A percentile compares a stretch with the other conserved stretches of the same genome.
These are phyloP conservation scores for Wickerhamia fluorescens DNA, from an alignment of 805 yeast species.

Conservation along the genomic window DNA sequence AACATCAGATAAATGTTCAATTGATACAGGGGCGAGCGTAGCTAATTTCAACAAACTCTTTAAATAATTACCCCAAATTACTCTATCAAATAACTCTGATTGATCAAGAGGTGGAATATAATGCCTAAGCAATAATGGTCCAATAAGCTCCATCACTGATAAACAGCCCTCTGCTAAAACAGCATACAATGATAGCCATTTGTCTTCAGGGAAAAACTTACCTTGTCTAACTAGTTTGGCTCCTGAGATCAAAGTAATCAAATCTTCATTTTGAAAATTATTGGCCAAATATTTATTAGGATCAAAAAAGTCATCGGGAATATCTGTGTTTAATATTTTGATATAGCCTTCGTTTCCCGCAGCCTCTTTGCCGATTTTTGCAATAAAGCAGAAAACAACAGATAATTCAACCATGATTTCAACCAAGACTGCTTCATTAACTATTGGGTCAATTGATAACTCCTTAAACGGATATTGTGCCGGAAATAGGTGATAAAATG, in stretches of 20 bases:
- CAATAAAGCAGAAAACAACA: slow-evolving; percentile 49
- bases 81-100: slow-evolving; percentile 49
- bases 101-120: slow-evolving; percentile 47
- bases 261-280: slow-evolving; percentile 37
- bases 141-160: slow-evolving; percentile 45
- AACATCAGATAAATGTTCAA: slow-evolving; percentile 63
- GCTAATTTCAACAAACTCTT: slow-evolving; percentile 51
- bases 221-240: slow-evolving; percentile 47
- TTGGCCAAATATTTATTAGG: slow-evolving; percentile 34
- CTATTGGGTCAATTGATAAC: slow-evolving; percentile 64
- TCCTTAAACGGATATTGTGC: slow-evolving; percentile 56
- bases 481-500: slow-evolving; percentile 67
- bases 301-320: slow-evolving; percentile 32
- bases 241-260: slow-evolving; percentile 38
- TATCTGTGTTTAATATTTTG: slow-evolving; percentile 27
- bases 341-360: slow-evolving; percentile 38
- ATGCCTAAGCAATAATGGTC: slow-evolving; percentile 41
- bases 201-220: slow-evolving; percentile 55
- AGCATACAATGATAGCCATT: slow-evolving; percentile 68
- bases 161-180: slow-evolving; percentile 50
- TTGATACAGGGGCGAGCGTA: slow-evolving; percentile 59
- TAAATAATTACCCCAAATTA: slow-evolving; percentile 64
- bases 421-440: slow-evolving; percentile 59
- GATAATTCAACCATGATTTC: slow-evolving; percentile 69
- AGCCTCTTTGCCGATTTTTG: slow-evolving; percentile 41